Evolutionary conservation across 345 rosid species (phyloP), one percentile per base, ranked within the genome.

Genomic region (Raphanus sativus): DNA sequence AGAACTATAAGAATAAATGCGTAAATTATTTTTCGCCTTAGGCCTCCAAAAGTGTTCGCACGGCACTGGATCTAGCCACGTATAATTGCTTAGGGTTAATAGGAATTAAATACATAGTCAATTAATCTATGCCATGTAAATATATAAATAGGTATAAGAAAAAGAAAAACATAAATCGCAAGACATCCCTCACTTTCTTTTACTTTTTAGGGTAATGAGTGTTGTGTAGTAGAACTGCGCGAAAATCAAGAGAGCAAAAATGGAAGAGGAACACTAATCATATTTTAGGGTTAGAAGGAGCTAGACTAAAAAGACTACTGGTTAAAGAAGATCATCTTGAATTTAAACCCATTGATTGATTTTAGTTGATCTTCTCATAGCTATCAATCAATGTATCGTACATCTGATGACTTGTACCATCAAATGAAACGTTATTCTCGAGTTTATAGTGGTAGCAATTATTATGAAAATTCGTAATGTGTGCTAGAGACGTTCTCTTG

Each of bases 181-280:
- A 61, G 69, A 52, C 74, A 52, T 59, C 52, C 64, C 64, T 13
- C 74, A 67, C 29, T 67, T 50, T 62, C 50, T 73, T 73, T 73
- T 73, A 8, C 82, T 78, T 61, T 73, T 67, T 73, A 67, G 82
- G 78, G 82, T 73, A 78, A 73, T 78, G 81, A 78, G 77, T 78
- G 81, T 71, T 71, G 25, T 63, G 80, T 45, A 71, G 73, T 65
- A 58, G 69, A 61, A 73, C 21, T 78, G 70, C 70, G 60, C 78
- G 54, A 62, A 73, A 38, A 50, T 62, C 74, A 67, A 67, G 77
- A 65, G 67, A 59, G 63, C 54, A 59, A 72, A 76, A 72, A 78
- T 34, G 58, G 77, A 60, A 45, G 38, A 71, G 67, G 73, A 67
- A 17, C 65, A 73, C 58, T 67, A 58, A 73, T 67, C 69, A 73